Evolutionary conservation across 805 yeast species (phyloP), one percentile per base, ranked within the genome.

Genomic region (Saturnispora zaruensis): DNA sequence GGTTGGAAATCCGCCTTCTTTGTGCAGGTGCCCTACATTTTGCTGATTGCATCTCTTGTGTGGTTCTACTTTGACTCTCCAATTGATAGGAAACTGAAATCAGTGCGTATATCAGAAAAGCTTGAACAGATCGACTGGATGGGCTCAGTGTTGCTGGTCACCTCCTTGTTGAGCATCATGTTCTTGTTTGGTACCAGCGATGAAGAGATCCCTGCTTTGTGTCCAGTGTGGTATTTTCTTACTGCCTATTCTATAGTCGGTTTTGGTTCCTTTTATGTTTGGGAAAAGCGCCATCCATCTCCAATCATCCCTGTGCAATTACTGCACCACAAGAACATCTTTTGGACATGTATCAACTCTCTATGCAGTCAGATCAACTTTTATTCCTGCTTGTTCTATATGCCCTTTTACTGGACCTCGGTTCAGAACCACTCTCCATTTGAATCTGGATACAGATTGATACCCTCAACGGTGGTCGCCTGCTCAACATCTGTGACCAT

Each of bases 321-420:
- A 36, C 66, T 84, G 55, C 62, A 67, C 4, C 72, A 78, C 55
- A 69, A 80, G 54, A 82, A 90, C 0, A 75, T 85, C 14, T 62
- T 80, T 33, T 72, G 81, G 6, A 79, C 87, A 0, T 79, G 87
- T 1, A 66, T 84, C 50, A 73, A 82, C 40, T 82, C 81, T 62
- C 78, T 85, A 77, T 81, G 84, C 57, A 71, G 74, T 62, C 78
- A 87, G 7, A 85, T 85, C 83, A 73, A 79, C 1, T 73, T 75
- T 5, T 84, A 75, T 60, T 68, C 87, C 1, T 71, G 72, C 53
- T 59, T 86, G 48, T 87, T 73, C 66, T 86, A 80, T 62, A 71
- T 81, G 5, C 96, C 96, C 1, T 71, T 87, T 16, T 84, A 72
- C 58, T 79, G 62, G 63, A 49, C 52, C 2, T 45, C 56, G 8